phyloP scores from a whole-genome alignment of 306 rosid genomes.

The Lathyrus aphaca region DNA sequence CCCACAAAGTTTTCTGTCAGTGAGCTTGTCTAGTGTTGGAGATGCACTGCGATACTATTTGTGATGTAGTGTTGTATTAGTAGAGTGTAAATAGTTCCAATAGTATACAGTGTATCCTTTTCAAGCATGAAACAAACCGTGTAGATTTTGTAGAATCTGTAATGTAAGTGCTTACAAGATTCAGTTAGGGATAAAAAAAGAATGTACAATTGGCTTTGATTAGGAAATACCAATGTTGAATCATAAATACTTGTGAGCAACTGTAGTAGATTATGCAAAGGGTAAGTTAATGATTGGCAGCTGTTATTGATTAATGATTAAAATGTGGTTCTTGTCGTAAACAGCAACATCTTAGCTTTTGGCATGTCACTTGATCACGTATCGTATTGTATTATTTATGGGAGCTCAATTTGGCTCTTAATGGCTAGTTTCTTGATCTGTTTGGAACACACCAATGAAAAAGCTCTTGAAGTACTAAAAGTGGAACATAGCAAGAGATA shows the following conservation, averaged over 20 bases:
- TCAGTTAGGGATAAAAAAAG: conserved; percentile 36
- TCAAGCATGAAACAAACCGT: conserved; percentile 26
- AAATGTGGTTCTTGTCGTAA: conserved; percentile 15
- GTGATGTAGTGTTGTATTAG: conserved; percentile 25
- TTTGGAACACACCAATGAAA: neutral
- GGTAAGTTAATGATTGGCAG: conserved; percentile 12
- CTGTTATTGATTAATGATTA: conserved; percentile 18
- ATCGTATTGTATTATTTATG: neutral
- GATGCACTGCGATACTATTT: conserved; percentile 14
- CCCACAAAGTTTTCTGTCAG: neutral
- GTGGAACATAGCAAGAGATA: neutral
- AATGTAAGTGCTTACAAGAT: conserved; percentile 33
- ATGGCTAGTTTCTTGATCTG: neutral
- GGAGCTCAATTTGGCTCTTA: neutral
- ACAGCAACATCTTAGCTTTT: conserved; percentile 1
- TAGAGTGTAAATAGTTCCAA: conserved; percentile 42
- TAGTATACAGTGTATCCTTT: conserved; percentile 34
- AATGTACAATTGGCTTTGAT: conserved; percentile 39
- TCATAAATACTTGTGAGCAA: neutral
- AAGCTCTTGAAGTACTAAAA: neutral
- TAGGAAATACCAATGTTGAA: conserved; percentile 39
- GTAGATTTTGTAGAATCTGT: conserved; percentile 45
- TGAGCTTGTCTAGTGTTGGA: conserved; percentile 27
- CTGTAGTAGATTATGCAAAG: neutral
- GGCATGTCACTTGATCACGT: neutral